Evolutionary conservation across 192 early-diverging fungal genomes (phyloP), one percentile per base, ranked within the genome.

Genomic region (Entophlyctis helioformis): DNA sequence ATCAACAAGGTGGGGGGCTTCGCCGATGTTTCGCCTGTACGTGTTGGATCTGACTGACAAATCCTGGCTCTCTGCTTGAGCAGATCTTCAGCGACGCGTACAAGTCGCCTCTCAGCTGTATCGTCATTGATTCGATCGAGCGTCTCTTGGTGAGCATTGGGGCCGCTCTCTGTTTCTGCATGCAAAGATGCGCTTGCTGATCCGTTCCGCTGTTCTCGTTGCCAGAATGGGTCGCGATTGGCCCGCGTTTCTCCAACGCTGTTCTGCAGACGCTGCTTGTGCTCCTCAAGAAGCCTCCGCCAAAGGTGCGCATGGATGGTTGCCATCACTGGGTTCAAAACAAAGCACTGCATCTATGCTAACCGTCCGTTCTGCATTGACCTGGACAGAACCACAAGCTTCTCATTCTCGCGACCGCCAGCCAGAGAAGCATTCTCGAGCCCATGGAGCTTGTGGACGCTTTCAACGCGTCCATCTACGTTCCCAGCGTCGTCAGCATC

Each of bases 51-150:
- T 3, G 2, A 38, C 10, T 18, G 3, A 8, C 3, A 24, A 8
- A 8, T 8, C 11, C n/a, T 10, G 40, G 18, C 19, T 60, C 13
- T 52, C 38, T 47, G 31, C 28, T 20, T 4, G 29, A 31, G 20
- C 47, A 71, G 67, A 55, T 91, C n/a, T 98, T 98, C 60, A 83
- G 83, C 56, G 95, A 98, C 64, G 86, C 95, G 3, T 94, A 96
- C 73, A 91, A 91, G 56, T 95, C 91, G 1, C 88, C 91, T 15
- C 54, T 89, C 39, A 92, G 88, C 64, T 74, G 91, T 18, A 83
- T 98, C 57, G 89, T 98, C 19, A 74, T 98, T 51, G 95, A 98
- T 54, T 71, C 86, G 27, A 83, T 98, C 37, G 92, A 98, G 67
- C 77, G 92, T 28, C 57, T 98, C 9, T 54, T 95, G 23, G 81